Conservation (phyloP, 148 eudicot species). For the Arbutus unedo region DNA sequence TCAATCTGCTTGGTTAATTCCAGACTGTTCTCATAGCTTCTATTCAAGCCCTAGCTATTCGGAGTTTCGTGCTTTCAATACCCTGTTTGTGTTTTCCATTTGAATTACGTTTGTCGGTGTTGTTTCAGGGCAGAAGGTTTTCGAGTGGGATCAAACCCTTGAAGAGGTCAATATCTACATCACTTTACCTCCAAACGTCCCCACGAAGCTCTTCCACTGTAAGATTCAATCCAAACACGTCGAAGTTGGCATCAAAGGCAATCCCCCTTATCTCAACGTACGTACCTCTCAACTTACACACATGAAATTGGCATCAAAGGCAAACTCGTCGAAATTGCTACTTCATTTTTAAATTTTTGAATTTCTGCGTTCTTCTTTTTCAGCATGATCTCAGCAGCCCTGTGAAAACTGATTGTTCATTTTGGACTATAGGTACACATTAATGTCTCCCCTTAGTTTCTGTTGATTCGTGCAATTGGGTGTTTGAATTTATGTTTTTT, state of each 20-base stretch:
- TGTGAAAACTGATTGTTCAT: constrained; percentile 82
- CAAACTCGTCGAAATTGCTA: too few relatives aligned
- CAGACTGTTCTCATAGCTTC: background rate
- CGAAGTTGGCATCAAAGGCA: constrained; percentile 93
- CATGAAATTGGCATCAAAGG: too few relatives aligned
- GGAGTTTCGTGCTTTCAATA: background rate
- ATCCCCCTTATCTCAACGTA: constrained; percentile 80
- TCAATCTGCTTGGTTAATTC: background rate
- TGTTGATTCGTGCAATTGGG: background rate
- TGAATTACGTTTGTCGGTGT: background rate
- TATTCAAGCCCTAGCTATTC: background rate
- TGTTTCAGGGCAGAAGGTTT: constrained; percentile 73
- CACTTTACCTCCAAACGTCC: constrained; percentile 65
- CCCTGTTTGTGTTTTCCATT: background rate
- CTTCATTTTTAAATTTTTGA: background rate
- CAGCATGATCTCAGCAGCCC: constrained; percentile 70
- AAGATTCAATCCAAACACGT: constrained; percentile 78
- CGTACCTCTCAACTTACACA: constrained; percentile 14
- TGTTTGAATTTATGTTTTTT: background rate
- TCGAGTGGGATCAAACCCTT: constrained; percentile 96
- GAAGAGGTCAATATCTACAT: constrained; percentile 93
- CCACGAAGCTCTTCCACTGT: constrained; percentile 61
- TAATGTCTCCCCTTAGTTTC: background rate
- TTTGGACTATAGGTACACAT: constrained; percentile 84
- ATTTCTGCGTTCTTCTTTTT: background rate